A percentile compares a stretch with the other conserved stretches of the same genome.
Evolutionary conservation across 768 basidiomycete genomes (phyloP).

Genomic region (Termitomyces sp.): DNA sequence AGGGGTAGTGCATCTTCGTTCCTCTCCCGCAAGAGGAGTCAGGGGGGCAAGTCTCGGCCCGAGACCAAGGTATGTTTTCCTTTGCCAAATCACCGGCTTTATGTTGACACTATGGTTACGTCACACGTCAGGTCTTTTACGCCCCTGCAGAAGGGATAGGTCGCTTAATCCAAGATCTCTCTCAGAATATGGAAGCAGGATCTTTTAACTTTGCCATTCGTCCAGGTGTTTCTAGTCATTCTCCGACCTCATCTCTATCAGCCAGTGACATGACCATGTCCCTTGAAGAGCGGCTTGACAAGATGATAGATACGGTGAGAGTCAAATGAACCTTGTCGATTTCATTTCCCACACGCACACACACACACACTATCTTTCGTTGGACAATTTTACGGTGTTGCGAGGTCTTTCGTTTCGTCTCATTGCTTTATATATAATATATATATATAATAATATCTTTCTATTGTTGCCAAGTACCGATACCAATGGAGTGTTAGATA

Average conservation of each 20-base stretch:
- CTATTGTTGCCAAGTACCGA: slow-evolving; percentile 14
- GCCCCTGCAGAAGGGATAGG: slow-evolving; percentile 76
- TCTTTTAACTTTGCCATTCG: slow-evolving; percentile 65
- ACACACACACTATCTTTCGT: slow-evolving; percentile 10
- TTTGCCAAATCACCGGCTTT: slow-evolving; percentile 8
- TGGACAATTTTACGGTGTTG: slow-evolving; percentile 10
- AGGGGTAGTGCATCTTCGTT: slow-evolving; percentile 62
- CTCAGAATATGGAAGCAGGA: slow-evolving; percentile 75
- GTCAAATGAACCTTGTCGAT: slow-evolving; percentile 13
- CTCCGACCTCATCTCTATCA: slow-evolving; percentile 60
- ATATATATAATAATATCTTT: slow-evolving; percentile 17
- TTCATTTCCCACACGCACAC: slow-evolving; percentile 13
- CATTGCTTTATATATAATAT: slow-evolving; percentile 15
- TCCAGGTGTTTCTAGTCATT: slow-evolving; percentile 33
- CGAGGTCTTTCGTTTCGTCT: slow-evolving; percentile 15
- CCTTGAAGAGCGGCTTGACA: slow-evolving; percentile 71
- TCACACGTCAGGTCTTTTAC: slow-evolving; percentile 55
- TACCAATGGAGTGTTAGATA: slow-evolving; percentile 19
- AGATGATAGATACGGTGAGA: slow-evolving; percentile 53
- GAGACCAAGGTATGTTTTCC: slow-evolving; percentile 66
- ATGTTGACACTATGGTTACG: slow-evolving; percentile 22
- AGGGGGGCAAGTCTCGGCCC: slow-evolving; percentile 58
- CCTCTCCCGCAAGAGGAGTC: slow-evolving; percentile 54
- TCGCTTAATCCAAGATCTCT: slow-evolving; percentile 77
- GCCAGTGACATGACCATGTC: slow-evolving; percentile 61